A percentile compares a stretch with the other conserved stretches of the same genome.
Conservation (phyloP, 345 rosid genomes). For the Fremontodendron californicum region DNA sequence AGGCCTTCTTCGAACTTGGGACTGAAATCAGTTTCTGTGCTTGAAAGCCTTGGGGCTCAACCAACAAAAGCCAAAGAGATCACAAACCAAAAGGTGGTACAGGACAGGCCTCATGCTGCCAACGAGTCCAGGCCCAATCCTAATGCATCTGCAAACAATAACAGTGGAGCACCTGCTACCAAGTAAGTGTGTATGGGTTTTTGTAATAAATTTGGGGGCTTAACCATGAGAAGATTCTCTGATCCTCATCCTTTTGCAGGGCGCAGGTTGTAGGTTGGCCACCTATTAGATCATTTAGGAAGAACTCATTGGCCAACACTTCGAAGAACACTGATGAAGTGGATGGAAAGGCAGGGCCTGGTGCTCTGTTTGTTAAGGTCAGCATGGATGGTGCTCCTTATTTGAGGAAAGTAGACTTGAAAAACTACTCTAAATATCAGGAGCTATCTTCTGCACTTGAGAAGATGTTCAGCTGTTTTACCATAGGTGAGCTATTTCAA, state of each 20-base stretch:
- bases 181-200: constrained; percentile 37
- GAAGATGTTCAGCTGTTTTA: constrained; percentile 73
- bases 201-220: neutral
- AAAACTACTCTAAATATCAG: constrained; percentile 49
- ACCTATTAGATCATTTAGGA: constrained; percentile 61
- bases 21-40: constrained; percentile 40
- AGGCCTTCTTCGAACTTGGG: constrained; percentile 47
- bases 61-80: constrained; percentile 42
- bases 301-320: constrained; percentile 53
- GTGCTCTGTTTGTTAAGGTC: constrained; percentile 58
- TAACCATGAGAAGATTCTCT: neutral
- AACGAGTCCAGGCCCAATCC: constrained; percentile 27
- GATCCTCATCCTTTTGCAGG: constrained; percentile 33
- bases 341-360: constrained; percentile 55
- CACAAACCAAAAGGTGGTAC: constrained; percentile 25
- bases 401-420: constrained; percentile 64
- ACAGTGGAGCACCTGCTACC: constrained; percentile 41
- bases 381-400: constrained; percentile 86
- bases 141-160: constrained; percentile 28
- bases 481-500: constrained; percentile 40
- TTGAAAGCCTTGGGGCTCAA: constrained; percentile 42
- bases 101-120: constrained; percentile 36
- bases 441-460: constrained; percentile 67
- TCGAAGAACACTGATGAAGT: constrained; percentile 55
- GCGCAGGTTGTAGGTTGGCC: constrained; percentile 86